A percentile compares a stretch with the other conserved stretches of the same genome.
phyloP scores from a whole-genome alignment of 1,139 yeast genomes.

The Magnusiomyces suaveolens region DNA sequence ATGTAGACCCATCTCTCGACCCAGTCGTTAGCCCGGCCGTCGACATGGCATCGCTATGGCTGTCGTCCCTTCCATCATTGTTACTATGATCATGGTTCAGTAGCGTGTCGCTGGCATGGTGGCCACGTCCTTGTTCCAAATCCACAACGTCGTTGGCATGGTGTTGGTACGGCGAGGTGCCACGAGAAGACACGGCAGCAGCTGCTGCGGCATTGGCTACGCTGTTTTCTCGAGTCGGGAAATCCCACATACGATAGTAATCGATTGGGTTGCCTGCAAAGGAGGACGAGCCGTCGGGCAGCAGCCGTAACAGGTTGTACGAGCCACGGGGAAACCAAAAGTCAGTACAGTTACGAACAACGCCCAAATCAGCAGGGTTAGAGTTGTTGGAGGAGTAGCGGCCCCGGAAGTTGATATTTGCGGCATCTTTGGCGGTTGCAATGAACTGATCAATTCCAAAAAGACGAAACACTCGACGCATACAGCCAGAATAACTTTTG shows the following conservation, averaged over 20 bases:
- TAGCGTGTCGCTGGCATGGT: not conserved
- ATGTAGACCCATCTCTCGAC: constrained; percentile 6
- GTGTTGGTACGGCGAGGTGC: too few species aligned
- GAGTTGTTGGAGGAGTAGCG: too few species aligned
- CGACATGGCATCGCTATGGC: not conserved
- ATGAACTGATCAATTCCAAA: constrained; percentile 36
- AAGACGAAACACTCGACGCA: constrained; percentile 20
- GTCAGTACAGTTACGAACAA: constrained; percentile 31
- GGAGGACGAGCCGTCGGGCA: constrained; percentile 25
- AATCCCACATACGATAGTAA: constrained; percentile 31
- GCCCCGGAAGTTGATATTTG: not conserved
- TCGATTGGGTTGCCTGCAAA: constrained; percentile 31
- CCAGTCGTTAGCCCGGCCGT: not conserved
- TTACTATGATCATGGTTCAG: not conserved
- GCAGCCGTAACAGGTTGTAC: constrained; percentile 19
- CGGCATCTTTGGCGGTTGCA: constrained; percentile 28
- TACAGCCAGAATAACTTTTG: too few species aligned
- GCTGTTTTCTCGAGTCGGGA: constrained; percentile 18
- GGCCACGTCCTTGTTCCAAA: not conserved
- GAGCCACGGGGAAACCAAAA: constrained; percentile 32
- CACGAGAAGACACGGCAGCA: not conserved
- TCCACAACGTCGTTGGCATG: too few species aligned
- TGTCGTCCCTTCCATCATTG: not conserved
- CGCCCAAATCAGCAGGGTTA: constrained; percentile 34
- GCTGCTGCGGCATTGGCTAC: not conserved